Evolutionary conservation across 2,329 filamentous ascomycete genomes (phyloP).

Genomic region (Claviceps fusiformis): DNA sequence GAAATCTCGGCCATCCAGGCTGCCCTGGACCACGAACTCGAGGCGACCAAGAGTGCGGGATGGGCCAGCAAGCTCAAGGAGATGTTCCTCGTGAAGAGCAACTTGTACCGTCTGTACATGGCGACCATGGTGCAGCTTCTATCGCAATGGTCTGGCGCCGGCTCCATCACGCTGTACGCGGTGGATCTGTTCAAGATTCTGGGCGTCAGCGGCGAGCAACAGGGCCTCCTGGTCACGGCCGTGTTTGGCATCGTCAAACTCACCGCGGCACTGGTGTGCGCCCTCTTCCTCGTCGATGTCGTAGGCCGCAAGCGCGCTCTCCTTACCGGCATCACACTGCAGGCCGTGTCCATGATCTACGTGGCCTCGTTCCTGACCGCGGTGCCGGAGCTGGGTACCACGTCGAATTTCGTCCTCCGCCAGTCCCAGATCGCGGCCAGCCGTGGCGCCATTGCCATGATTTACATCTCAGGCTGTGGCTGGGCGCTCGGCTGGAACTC

Average conservation of each 20-base stretch:
- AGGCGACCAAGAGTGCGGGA: slow-evolving; percentile 54
- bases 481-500: slow-evolving; percentile 64
- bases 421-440: slow-evolving; percentile 39
- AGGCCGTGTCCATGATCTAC: slow-evolving; percentile 48
- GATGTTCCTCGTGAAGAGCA: slow-evolving; percentile 51
- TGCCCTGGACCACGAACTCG: slow-evolving; percentile 55
- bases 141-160: slow-evolving; percentile 60
- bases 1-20: slow-evolving; percentile 53
- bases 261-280: slow-evolving; percentile 50
- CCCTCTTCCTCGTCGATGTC: slow-evolving; percentile 66
- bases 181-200: slow-evolving; percentile 60
- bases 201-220: slow-evolving; percentile 52
- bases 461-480: slow-evolving; percentile 54
- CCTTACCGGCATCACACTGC: slow-evolving; percentile 44
- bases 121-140: slow-evolving; percentile 56
- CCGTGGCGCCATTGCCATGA: slow-evolving; percentile 58
- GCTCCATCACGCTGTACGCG: slow-evolving; percentile 64
- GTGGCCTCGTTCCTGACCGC: slow-evolving; percentile 47
- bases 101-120: slow-evolving; percentile 61
- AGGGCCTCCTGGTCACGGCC: slow-evolving; percentile 59
- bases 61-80: slow-evolving; percentile 54
- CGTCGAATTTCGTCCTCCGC: slow-evolving; percentile 33
- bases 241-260: slow-evolving; percentile 69
- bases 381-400: slow-evolving; percentile 43
- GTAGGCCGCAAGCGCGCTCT: slow-evolving; percentile 61